Percentiles rank a stretch among this genome's conserved stretches.
These are phyloP conservation scores for Penicillium arizonense DNA, from an alignment of 495 filamentous ascomycete species.

Conservation along the genomic window DNA sequence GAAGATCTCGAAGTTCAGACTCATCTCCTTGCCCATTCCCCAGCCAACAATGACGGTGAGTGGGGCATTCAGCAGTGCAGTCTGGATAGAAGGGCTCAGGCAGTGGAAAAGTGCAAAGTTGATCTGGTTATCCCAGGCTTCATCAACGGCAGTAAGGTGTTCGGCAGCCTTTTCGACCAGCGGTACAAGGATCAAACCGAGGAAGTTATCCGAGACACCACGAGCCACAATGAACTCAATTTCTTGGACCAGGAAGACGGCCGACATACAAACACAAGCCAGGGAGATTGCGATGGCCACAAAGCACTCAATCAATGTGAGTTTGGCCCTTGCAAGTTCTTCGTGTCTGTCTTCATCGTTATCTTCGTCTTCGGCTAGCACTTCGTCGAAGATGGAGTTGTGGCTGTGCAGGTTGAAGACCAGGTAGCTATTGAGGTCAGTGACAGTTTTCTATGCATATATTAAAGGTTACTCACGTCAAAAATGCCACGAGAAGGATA, in stretches of 20 bases:
- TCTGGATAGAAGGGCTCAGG: slow-evolving; percentile 85
- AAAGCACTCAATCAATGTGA: slow-evolving; percentile 75
- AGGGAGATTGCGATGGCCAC: slow-evolving; percentile 67
- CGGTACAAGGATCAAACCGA: slow-evolving; percentile 71
- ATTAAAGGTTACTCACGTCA: slow-evolving; percentile 37
- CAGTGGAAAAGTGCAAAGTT: slow-evolving; percentile 92
- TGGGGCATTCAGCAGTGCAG: slow-evolving; percentile 84
- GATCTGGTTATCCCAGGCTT: slow-evolving; percentile 68
- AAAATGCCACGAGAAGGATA: slow-evolving; percentile 75
- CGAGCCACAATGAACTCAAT: slow-evolving; percentile 73
- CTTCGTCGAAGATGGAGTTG: slow-evolving; percentile 71
- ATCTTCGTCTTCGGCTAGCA: slow-evolving; percentile 69
- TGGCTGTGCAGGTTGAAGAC: slow-evolving; percentile 83
- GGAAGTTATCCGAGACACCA: slow-evolving; percentile 71
- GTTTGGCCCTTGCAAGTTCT: slow-evolving; percentile 63
- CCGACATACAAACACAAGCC: slow-evolving; percentile 73
- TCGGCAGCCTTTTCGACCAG: slow-evolving; percentile 91
- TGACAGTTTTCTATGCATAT: neutral
- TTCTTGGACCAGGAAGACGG: slow-evolving; percentile 77
- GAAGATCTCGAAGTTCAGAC: slow-evolving; percentile 84
- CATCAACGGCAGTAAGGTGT: slow-evolving; percentile 86
- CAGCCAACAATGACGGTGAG: slow-evolving; percentile 83
- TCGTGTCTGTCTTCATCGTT: slow-evolving; percentile 66
- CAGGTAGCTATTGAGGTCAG: slow-evolving; percentile 56
- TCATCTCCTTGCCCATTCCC: slow-evolving; percentile 70